Percentiles rank a stretch among this genome's conserved stretches.
Conservation (phyloP, 2,329 filamentous ascomycete genomes). For the Rhynchosporium secalis region DNA sequence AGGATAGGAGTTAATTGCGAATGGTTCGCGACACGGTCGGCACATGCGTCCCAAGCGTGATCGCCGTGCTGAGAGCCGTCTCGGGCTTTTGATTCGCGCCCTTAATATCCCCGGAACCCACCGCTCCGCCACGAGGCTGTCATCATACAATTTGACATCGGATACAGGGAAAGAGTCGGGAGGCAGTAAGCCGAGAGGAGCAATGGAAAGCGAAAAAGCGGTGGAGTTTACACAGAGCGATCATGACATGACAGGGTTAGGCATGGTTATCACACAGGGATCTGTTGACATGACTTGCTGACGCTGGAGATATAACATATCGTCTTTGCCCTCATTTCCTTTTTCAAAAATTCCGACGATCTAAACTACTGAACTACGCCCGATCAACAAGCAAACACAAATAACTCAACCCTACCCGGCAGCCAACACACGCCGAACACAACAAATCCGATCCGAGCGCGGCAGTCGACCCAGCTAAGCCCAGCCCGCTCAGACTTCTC, state of each 20-base stretch:
- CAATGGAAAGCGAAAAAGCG: not conserved
- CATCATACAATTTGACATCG: not conserved
- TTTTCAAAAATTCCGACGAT: not conserved
- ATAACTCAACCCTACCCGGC: not conserved
- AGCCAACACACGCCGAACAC: slow-evolving; percentile 5
- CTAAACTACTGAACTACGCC: not conserved
- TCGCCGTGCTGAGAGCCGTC: slow-evolving; percentile 2
- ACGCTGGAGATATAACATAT: slow-evolving; percentile 4
- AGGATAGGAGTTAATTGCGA: not conserved
- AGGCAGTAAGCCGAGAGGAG: not conserved
- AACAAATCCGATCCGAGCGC: not conserved
- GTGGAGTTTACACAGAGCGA: not conserved
- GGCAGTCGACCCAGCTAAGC: slow-evolving; percentile 6
- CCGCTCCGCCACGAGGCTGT: not conserved
- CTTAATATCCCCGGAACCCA: not conserved
- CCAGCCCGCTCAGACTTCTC: slow-evolving; percentile 15
- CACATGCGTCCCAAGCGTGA: not conserved
- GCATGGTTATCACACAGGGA: not conserved
- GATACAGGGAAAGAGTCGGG: slow-evolving; percentile 5
- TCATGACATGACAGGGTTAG: slow-evolving; percentile 10
- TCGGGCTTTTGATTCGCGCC: slow-evolving; percentile 6
- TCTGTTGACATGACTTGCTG: not conserved
- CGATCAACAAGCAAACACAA: slow-evolving; percentile 6
- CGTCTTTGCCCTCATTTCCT: not conserved
- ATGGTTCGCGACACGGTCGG: not conserved